Evolutionary conservation across 768 basidiomycete genomes (phyloP), one percentile per base, ranked within the genome.

Genomic region (Lactarius pseudohatsudake): DNA sequence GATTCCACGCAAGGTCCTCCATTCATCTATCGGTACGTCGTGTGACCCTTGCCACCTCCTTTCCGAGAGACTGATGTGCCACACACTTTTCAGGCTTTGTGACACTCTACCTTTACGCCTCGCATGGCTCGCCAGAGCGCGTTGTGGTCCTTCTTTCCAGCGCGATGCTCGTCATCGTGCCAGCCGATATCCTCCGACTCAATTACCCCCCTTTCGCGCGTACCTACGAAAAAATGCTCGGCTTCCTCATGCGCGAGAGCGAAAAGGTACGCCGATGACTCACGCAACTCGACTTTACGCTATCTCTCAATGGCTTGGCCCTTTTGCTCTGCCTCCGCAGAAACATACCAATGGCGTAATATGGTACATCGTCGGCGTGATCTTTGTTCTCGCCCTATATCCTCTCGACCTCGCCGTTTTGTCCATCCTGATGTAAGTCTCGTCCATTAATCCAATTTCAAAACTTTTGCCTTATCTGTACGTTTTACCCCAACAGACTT

Each of bases 401-500:
- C 95, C 95, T 2, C 81, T 89, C 57, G 95, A 96, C 73, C 83
- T 97, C 38, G 94, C 94, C 13, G 86, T 91, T n/a, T 87, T 96
- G 16, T 84, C 94, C 8, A 90, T 97, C 70, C 82, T 96, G 70
- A 92, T 94, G 94, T 66, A 43, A 54, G 41, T 55, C 36, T 62
- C 26, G 65, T 57, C 56, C 55, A 61, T 69, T 53, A n/a, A 22
- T 53, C 60, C 47, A 47, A 41, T 28, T 36, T 47, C 7, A 41
- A 32, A 30, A 41, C 60, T n/a, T 32, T 65, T 13, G 30, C 57
- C 59, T 61, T 34, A 62, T 26, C 38, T 61, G 34, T 10, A 60
- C 26, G 30, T 61, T n/a, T 15, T 28, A 9, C 64, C n/a, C 61
- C 34, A 45, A 40, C 72, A 96, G 94, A 68, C 86, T 97, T 57